Evolutionary conservation across 768 basidiomycete species (phyloP).

Genomic region (Tricholoma hemisulphureum): DNA sequence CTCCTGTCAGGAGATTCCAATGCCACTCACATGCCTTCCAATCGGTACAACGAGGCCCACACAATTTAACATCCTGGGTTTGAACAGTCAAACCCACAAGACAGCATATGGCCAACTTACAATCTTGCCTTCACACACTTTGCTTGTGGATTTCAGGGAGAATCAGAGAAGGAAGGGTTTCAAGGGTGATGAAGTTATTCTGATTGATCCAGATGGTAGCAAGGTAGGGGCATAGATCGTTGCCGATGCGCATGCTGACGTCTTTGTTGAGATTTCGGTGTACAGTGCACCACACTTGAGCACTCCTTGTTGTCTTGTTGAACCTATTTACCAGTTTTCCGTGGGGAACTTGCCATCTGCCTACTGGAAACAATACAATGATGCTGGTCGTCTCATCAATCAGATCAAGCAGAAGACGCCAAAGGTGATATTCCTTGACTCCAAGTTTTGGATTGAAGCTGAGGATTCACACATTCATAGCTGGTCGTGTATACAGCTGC

Average conservation of each 20-base stretch:
- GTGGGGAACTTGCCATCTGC: constrained; percentile 37
- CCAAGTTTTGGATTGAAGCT: not conserved
- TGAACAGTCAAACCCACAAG: constrained; percentile 46
- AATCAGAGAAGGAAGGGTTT: constrained; percentile 46
- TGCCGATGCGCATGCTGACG: not conserved
- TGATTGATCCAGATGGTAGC: constrained; percentile 39
- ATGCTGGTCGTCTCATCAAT: constrained; percentile 42
- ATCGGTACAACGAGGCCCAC: constrained; percentile 38
- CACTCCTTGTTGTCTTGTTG: constrained; percentile 47
- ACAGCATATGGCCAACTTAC: constrained; percentile 45
- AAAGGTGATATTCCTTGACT: constrained; percentile 33
- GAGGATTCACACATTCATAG: constrained; percentile 25
- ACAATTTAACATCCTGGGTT: constrained; percentile 34
- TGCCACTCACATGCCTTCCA: constrained; percentile 16
- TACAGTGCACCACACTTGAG: constrained; percentile 51
- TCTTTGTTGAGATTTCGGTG: constrained; percentile 37
- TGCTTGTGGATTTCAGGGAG: constrained; percentile 59
- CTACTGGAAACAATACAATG: constrained; percentile 48
- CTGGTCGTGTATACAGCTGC: constrained; percentile 39
- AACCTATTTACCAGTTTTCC: constrained; percentile 36
- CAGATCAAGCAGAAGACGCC: constrained; percentile 55
- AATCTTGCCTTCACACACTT: constrained; percentile 46
- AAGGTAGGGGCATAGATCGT: constrained; percentile 26
- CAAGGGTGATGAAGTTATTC: constrained; percentile 45
- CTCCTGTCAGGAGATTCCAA: not conserved